Base-by-base conservation (phyloP, 306 rosid species). In the Arachis stenosperma region DNA sequence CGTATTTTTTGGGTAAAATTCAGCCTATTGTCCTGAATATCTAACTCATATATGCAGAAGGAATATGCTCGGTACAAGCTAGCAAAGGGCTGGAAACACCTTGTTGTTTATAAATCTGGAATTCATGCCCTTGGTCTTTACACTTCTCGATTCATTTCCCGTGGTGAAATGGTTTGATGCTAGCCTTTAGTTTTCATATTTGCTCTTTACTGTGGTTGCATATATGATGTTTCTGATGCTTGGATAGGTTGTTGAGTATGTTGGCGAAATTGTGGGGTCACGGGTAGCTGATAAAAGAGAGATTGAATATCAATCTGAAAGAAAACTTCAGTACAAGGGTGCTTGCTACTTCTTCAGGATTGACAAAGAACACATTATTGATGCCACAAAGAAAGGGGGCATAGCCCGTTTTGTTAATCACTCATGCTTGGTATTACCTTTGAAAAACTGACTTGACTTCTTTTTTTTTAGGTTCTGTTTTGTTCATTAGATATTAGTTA, bases 111-210 rank as follows among this genome's bases (percentile, higher is more conserved):
- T 81, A 89, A 89, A 70, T 89, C 95, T 46, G 87, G 90, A 74
- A 89, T 89, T 77, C 95, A 89, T 75, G 95, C 82, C 51, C 95
- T 89, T 78, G 91, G 95, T 71, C 91, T 89, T 64, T 89, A 89
- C 78, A 89, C 95, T 62, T 89, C 90, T 67, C 84, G 85, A 50
- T 81, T 87, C 77, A 89, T 89, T 69, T 85, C 90, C 54, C 84
- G 77, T 30, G 79, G 87, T 70, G 86, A 84, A 85, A 85, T 87
- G 95, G 95, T 89, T 70, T 47, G 83, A 75, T 73, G 40, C 68
- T 73, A 22, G 40, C 46, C 60, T 67, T 15, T 12, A 15, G 41
- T 46, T 17, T 65, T 36, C n/a, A 53, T 54, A 33, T 44, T n/a
- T n/a, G 9, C 46, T 44, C 9, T n/a, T 6, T 5, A 37, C 58